phyloP scores from a whole-genome alignment of 352 stramenopile species.

The Globisporangium spinosum region DNA sequence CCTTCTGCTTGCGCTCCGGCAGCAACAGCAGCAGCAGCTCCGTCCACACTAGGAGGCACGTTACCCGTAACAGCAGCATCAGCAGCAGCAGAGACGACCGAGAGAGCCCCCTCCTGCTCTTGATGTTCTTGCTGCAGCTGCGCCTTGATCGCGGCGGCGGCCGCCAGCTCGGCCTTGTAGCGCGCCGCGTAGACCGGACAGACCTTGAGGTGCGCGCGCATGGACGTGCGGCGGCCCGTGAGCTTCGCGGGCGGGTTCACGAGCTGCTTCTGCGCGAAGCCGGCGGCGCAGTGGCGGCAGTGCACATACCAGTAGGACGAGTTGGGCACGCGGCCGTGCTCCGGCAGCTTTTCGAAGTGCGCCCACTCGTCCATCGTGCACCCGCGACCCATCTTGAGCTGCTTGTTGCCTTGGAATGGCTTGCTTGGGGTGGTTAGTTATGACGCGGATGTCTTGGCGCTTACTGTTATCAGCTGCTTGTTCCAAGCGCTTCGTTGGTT shows the following conservation, averaged over 20 bases:
- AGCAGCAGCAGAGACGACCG: constrained; percentile 5
- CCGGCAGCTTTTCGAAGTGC: constrained; percentile 70
- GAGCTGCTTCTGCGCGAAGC: constrained; percentile 65
- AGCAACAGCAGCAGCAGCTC: background rate
- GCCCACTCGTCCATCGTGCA: constrained; percentile 82
- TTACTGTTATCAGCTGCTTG: background rate
- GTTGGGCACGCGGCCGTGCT: constrained; percentile 66
- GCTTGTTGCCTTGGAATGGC: constrained; percentile 17
- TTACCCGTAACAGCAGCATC: background rate
- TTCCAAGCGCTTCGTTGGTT: background rate
- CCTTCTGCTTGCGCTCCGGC: constrained; percentile 1
- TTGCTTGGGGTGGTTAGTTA: background rate
- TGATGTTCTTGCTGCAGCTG: constrained; percentile 15
- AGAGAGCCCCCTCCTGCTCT: background rate
- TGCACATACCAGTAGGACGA: constrained; percentile 82
- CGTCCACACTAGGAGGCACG: background rate
- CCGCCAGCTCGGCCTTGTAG: constrained; percentile 58
- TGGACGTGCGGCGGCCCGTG: constrained; percentile 69
- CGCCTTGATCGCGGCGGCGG: constrained; percentile 21
- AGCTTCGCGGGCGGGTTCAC: constrained; percentile 48
- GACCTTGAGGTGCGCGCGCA: constrained; percentile 71
- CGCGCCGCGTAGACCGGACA: constrained; percentile 65
- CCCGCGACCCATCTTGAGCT: constrained; percentile 53
- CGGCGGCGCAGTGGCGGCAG: constrained; percentile 66
- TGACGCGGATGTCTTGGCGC: background rate